Evolutionary conservation across 768 basidiomycete species (phyloP).

Genomic region (Hygrophoropsis aurantiaca): DNA sequence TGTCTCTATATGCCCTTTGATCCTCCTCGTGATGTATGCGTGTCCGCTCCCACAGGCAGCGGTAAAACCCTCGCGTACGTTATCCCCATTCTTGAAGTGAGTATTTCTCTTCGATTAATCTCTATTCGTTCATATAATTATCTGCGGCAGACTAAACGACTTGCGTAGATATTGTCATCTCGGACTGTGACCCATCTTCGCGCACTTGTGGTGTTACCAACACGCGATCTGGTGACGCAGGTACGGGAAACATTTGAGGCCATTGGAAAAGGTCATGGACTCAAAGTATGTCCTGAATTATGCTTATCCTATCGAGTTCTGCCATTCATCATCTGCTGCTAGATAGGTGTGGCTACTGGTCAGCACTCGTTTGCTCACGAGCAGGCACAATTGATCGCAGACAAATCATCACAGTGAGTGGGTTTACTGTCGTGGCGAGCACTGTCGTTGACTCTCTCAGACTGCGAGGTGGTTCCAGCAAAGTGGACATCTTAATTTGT

Average conservation of each 20-base stretch:
- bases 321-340: slow-evolving; percentile 8
- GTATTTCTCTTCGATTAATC: slow-evolving; percentile 3
- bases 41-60: slow-evolving; percentile 96
- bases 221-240: slow-evolving; percentile 89
- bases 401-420: slow-evolving; percentile 52
- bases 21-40: slow-evolving; percentile 79
- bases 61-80: slow-evolving; percentile 98
- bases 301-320: neutral
- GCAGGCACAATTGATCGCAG: slow-evolving; percentile 74
- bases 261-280: slow-evolving; percentile 77
- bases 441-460: slow-evolving; percentile 33
- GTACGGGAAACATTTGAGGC: slow-evolving; percentile 91
- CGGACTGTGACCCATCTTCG: slow-evolving; percentile 81
- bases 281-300: slow-evolving; percentile 56
- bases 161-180: slow-evolving; percentile 61
- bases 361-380: slow-evolving; percentile 95
- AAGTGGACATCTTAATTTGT: slow-evolving; percentile 90
- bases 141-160: neutral
- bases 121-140: neutral
- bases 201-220: slow-evolving; percentile 89
- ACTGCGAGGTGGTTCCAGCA: slow-evolving; percentile 82
- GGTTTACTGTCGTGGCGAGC: neutral
- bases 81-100: slow-evolving; percentile 86
- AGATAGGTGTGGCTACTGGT: slow-evolving; percentile 84
- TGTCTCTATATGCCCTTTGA: slow-evolving; percentile 65